Evolutionary conservation across 164 flowering plant species (phyloP), one percentile per base, ranked within the genome.

Genomic region (Annona squamosa): DNA sequence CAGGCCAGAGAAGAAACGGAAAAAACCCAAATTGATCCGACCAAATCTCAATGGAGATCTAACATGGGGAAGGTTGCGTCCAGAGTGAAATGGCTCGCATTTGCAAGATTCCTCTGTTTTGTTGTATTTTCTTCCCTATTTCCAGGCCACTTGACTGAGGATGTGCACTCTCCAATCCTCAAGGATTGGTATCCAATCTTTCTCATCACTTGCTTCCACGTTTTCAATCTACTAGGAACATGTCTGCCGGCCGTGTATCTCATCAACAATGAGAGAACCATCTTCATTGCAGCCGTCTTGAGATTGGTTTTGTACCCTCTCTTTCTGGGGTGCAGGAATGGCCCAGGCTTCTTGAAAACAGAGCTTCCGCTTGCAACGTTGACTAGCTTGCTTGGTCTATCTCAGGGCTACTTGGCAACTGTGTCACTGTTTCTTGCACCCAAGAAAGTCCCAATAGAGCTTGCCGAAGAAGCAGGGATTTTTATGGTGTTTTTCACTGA

Each of bases 91-190:
- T 89, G 93, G 97, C 83, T 81, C 73, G 94, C 97, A 4, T 69
- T 81, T 59, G 97, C 97, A 16, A 76, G 90, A 65, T 5, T 84
- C 41, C 78, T 88, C 37, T 84, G 93, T 48, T 89, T 90, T 61
- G 62, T 86, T 6, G 97, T 96, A 46, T 91, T 94, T 12, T 75
- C 91, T 65, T 77, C 93, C 1, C 93, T 96, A 75, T 96, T 90
- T 77, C 99, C 99, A 3, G 99, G 98, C 37, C 92, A 85, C 64
- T 78, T 96, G 13, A 91, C 97, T 0, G 99, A 91, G 71, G 98
- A 96, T 79, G 97, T 96, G 65, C 94, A 89, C 78, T 96, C 99
- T 1, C 77, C 70, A 41, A 17, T 82, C 52, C 89, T 96, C 56
- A 85, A 86, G 73, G 98, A 96, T 75, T 93, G 99, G 99, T 93